Evolutionary conservation across 257 asterid genomes (phyloP).

Genomic region (Solanum ossicruentum): DNA sequence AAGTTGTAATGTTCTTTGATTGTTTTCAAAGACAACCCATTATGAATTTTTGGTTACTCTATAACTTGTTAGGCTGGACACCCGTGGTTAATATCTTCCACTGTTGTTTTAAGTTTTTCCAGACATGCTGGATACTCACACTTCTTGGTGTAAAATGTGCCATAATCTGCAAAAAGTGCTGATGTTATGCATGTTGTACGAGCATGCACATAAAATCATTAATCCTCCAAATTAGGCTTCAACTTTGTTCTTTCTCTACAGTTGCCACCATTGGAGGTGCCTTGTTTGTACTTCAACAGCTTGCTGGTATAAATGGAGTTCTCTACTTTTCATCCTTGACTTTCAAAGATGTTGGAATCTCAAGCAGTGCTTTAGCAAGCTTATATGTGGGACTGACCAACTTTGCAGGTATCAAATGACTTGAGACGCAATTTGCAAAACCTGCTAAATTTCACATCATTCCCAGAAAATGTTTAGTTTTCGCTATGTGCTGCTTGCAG

Average conservation of each 20-base stretch:
- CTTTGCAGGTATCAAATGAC: slow-evolving; percentile 47
- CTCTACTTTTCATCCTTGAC: slow-evolving; percentile 84
- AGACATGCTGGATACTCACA: background rate
- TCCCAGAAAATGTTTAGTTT: background rate
- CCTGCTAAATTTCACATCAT: background rate
- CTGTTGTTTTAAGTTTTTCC: background rate
- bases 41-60: background rate
- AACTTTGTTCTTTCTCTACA: slow-evolving; percentile 22
- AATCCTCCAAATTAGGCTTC: background rate
- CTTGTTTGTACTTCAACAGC: slow-evolving; percentile 71
- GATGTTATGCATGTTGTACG: background rate
- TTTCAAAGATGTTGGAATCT: slow-evolving; percentile 66
- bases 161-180: background rate
- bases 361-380: slow-evolving; percentile 62
- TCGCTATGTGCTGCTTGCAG: slow-evolving; percentile 22
- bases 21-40: background rate
- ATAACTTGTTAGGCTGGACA: background rate
- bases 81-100: background rate
- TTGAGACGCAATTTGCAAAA: background rate
- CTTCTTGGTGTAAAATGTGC: background rate
- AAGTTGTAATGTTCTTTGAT: background rate
- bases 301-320: slow-evolving; percentile 84
- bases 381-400: slow-evolving; percentile 57
- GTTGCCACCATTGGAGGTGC: slow-evolving; percentile 78
- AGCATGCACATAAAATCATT: background rate